Base-by-base conservation (phyloP, 768 basidiomycete genomes). In the Sutorius australiensis region DNA sequence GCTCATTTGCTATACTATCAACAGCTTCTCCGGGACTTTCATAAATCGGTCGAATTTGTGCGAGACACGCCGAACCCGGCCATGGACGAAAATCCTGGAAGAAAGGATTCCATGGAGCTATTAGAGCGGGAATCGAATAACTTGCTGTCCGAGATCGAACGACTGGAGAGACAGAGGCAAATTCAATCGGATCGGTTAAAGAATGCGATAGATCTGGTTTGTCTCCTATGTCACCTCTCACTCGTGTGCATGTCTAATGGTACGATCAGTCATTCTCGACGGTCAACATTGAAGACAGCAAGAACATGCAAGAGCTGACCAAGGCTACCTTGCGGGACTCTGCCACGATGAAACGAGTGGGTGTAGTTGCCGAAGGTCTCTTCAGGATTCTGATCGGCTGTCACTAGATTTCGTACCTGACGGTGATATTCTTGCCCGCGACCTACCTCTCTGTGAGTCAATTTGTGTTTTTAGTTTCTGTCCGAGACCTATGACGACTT, bases 341-440 rank as follows among this genome's bases (percentile, higher is more conserved):
- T 62, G 56, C 71, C 3, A 69, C 69, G 24, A 68, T 73, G 71
- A 72, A 72, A 50, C 66, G 67, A 50, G 62, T 66, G 39, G 46
- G 58, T 6, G 32, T 24, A 28, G 16, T 33, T 2, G 9, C 30
- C 27, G 3, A 10, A 11, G 16, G 9, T 24, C 21, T 16, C 5
- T 37, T 32, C 32, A 13, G 8, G 19, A 34, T 33, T 5, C 49
- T 53, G 2, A 59, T 28, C 10, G 16, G 14, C 5, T 21, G 17
- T 32, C 11, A 41, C 53, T 73, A 81, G 63, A 77, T 84, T 31
- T 75, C 80, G 0, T 82, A 81, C 52, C 65, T 85, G 8, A 82
- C 82, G 0, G 81, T 84, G 80, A 62, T 82, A 33, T 84, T 84
- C 66, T 67, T 84, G 24, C 83, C 83, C 1, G 77, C 80, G 5